phyloP scores from a whole-genome alignment of 345 rosid species.

The Gossypium sturtianum region DNA sequence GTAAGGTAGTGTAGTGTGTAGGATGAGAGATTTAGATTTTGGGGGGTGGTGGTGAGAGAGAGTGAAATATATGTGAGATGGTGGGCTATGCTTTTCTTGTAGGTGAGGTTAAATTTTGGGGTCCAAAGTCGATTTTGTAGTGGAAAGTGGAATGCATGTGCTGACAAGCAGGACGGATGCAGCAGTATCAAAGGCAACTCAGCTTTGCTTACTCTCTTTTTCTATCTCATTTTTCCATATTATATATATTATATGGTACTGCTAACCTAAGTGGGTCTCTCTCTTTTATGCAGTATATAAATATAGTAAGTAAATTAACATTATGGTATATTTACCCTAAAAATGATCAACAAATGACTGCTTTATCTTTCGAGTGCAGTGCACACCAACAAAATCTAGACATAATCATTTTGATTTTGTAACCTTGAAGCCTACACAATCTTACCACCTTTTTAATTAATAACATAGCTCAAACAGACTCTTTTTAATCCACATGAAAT shows the following conservation, averaged over 20 bases:
- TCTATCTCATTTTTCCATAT: constrained; percentile 38
- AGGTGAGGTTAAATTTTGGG: constrained; percentile 50
- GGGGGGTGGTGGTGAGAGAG: constrained; percentile 22
- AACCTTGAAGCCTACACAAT: neutral
- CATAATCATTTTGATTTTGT: neutral
- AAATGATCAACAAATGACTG: neutral
- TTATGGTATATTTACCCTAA: neutral
- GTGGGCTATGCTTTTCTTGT: constrained; percentile 64
- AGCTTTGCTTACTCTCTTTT: constrained; percentile 47
- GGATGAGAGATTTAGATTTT: constrained; percentile 20
- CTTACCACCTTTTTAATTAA: too few relatives aligned
- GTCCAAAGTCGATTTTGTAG: constrained; percentile 75
- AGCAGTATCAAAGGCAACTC: constrained; percentile 74
- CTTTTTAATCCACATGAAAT: too few relatives aligned
- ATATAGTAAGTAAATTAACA: neutral
- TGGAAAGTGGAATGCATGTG: constrained; percentile 99
- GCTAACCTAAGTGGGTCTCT: constrained; percentile 49
- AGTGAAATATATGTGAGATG: constrained; percentile 24
- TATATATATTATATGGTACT: constrained; percentile 19
- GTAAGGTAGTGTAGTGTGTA: too few relatives aligned
- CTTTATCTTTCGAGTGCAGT: constrained; percentile 6
- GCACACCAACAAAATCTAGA: constrained; percentile 2
- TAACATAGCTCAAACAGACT: too few relatives aligned
- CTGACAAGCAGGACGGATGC: constrained; percentile 61
- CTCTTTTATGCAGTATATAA: constrained; percentile 34